Conservation (phyloP, 345 rosid genomes). For the Heritiera fomes region DNA sequence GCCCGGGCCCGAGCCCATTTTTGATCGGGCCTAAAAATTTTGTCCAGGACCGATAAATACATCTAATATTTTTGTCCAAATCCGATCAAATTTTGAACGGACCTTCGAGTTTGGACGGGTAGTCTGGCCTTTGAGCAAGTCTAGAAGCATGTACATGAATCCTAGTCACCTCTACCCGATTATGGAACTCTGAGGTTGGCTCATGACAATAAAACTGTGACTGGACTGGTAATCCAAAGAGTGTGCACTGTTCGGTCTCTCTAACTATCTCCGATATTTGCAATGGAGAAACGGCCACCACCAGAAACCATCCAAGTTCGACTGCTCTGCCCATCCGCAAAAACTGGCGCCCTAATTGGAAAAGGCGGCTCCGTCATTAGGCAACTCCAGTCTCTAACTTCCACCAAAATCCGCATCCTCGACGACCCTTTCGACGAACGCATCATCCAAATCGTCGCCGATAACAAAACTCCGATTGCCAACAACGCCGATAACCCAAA, state of each 20-base stretch:
- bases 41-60: no score
- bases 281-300: constrained; percentile 33
- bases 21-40: no score
- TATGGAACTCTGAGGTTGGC: no score
- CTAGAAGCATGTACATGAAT: no score
- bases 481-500: constrained; percentile 22
- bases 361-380: constrained; percentile 47
- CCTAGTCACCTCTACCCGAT: no score
- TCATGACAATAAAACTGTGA: no score
- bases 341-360: constrained; percentile 44
- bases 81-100: no score
- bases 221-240: not conserved
- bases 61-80: no score
- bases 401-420: constrained; percentile 46
- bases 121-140: no score
- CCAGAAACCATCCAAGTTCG: constrained; percentile 35
- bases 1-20: no score
- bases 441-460: constrained; percentile 38
- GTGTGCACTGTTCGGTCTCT: not conserved
- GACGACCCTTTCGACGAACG: constrained; percentile 49
- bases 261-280: no score
- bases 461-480: not conserved
- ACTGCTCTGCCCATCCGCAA: constrained; percentile 37
- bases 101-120: no score
- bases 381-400: constrained; percentile 42